phyloP scores from a whole-genome alignment of 768 basidiomycete species.

The Psilocybe subaeruginosa region DNA sequence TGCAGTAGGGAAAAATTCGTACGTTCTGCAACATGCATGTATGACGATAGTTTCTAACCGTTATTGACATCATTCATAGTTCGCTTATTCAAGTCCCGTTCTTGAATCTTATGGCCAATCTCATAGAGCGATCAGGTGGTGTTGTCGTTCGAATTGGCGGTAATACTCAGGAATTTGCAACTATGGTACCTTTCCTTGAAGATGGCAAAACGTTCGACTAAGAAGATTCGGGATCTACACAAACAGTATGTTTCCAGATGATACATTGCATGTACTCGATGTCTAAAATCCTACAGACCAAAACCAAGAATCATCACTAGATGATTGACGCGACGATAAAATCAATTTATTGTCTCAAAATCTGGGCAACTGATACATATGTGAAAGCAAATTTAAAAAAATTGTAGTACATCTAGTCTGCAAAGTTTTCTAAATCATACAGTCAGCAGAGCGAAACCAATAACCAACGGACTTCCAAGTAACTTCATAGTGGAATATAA shows the following conservation, averaged over 20 bases:
- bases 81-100: conserved; percentile 60
- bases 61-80: conserved; percentile 30
- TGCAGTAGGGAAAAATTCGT: conserved; percentile 59
- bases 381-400: too few species aligned
- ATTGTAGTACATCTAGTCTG: too few species aligned
- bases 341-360: too few species aligned
- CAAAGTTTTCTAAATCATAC: too few species aligned
- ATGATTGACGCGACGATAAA: too few species aligned
- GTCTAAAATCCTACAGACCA: conserved; percentile 39
- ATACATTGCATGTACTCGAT: not conserved
- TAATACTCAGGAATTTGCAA: conserved; percentile 75
- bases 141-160: conserved; percentile 75
- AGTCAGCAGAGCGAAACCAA: too few species aligned
- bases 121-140: conserved; percentile 61
- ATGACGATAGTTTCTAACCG: not conserved
- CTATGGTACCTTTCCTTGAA: conserved; percentile 50
- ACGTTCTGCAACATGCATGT: conserved; percentile 14
- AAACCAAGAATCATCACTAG: conserved; percentile 37
- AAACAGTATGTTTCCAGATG: conserved; percentile 20
- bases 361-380: too few species aligned
- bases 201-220: conserved; percentile 37
- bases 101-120: conserved; percentile 74
- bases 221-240: conserved; percentile 22
- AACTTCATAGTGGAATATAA: too few species aligned
- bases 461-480: too few species aligned